Evolutionary conservation across 2,329 filamentous ascomycete genomes (phyloP), one percentile per base, ranked within the genome.

Genomic region (Penicillium polonicum): DNA sequence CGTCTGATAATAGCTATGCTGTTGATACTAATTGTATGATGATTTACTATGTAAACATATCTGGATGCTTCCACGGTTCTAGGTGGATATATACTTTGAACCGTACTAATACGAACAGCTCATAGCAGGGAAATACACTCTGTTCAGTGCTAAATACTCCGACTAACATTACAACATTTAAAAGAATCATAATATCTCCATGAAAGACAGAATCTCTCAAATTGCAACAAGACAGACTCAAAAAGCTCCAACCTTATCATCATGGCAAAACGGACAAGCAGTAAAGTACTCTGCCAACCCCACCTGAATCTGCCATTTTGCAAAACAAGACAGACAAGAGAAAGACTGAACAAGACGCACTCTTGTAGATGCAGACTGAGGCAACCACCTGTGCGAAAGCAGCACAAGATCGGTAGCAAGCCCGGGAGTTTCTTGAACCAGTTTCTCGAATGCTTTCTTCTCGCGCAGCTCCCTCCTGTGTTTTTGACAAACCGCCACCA

Each of bases 361-460:
- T 3, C 15, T 38, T 13, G 25, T 29, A 31, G 51, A 46, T 1
- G 33, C 33, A 17, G 31, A 25, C 19, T 45, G 31, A 29, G 41
- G 41, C 17, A 53, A 4, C 21, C 39, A 48, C 12, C 25, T 36
- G 3, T 35, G 42, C n/a, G 51, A 53, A 35, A 53, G 51, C 4
- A 53, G 25, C 8, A 53, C 31, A 31, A 53, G 25, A 39, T 53
- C 51, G 8, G 41, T 53, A 31, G 51, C 42, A 23, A 53, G 51
- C 2, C 51, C 42, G 10, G 51, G 42, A 17, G 39, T 48, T 27
- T 53, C 36, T 38, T 46, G 23, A 31, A 53, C 5, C 9, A 53
- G 8, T n/a, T 4, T 39, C 44, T 48, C 33, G 5, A 53, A 39
- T 17, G 6, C 33, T 2, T 48, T 17, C 8, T 23, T 53, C 33